A percentile compares a stretch with the other conserved stretches of the same genome.
Evolutionary conservation across 306 rosid genomes (phyloP).

Genomic region (Nissolia schottii): DNA sequence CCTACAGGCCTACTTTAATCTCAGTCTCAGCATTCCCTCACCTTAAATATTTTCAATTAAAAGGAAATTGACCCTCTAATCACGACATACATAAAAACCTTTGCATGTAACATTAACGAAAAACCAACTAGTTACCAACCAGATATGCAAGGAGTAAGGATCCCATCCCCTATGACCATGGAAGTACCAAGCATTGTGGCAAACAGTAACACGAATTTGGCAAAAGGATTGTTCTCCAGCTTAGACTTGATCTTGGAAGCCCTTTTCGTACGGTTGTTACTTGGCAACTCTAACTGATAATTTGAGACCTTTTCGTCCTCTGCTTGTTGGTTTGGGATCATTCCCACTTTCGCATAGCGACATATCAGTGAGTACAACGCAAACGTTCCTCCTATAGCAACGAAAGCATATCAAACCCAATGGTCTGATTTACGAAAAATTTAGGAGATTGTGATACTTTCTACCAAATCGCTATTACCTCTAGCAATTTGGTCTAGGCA

Average conservation of each 20-base stretch:
- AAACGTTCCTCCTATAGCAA: conserved; percentile 65
- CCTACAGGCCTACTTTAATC: too few relatives aligned
- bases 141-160: conserved; percentile 73
- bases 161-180: conserved; percentile 83
- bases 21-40: too few relatives aligned
- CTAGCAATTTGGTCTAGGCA: too few relatives aligned
- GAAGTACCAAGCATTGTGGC: conserved; percentile 76
- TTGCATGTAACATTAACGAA: too few relatives aligned
- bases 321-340: conserved; percentile 53
- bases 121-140: conserved; percentile 30
- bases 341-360: conserved; percentile 53
- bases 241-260: conserved; percentile 53
- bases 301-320: conserved; percentile 61
- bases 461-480: too few relatives aligned
- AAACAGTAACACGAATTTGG: conserved; percentile 46
- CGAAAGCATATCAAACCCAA: not conserved
- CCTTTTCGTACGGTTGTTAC: conserved; percentile 11
- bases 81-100: too few relatives aligned
- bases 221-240: conserved; percentile 39
- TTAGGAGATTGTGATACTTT: too few relatives aligned
- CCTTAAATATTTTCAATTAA: too few relatives aligned
- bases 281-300: conserved; percentile 42
- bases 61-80: too few relatives aligned
- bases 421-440: not conserved
- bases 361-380: conserved; percentile 74